Evolutionary conservation across 1,284 basidiomycete species (phyloP).

Genomic region (Boletellus deceptivus): DNA sequence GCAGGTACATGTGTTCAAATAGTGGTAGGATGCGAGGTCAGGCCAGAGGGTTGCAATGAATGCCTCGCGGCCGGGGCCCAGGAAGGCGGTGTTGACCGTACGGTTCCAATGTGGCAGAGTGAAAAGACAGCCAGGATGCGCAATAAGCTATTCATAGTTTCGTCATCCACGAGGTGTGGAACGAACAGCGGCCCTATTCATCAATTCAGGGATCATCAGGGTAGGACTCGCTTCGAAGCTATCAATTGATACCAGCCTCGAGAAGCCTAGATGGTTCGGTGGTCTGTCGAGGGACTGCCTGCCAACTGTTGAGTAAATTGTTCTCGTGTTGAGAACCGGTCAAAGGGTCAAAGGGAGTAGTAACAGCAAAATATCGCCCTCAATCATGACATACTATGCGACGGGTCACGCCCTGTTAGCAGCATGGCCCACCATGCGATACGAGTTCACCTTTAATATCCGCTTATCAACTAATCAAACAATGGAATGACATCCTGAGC

Average conservation of each 20-base stretch:
- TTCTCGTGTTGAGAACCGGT: no score
- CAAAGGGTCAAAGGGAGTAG: no score
- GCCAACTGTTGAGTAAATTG: not conserved
- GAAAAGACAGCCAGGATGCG: conserved; percentile 3
- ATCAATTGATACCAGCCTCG: not conserved
- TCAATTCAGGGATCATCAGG: not conserved
- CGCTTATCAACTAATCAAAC: not conserved
- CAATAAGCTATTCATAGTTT: conserved; percentile 1
- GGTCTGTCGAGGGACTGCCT: not conserved
- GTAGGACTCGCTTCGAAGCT: not conserved
- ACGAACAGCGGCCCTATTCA: not conserved
- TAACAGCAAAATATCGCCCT: no score
- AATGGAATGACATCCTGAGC: not conserved
- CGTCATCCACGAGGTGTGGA: conserved; percentile 1
- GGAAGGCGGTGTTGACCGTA: not conserved
- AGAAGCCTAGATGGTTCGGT: not conserved
- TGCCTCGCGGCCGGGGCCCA: not conserved
- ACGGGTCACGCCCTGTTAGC: no score
- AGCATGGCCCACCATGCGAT: conserved; percentile 7
- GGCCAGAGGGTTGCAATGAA: not conserved
- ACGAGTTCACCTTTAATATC: conserved; percentile 1
- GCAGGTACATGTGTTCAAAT: conserved; percentile 2
- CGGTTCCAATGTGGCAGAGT: not conserved
- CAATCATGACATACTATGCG: not conserved
- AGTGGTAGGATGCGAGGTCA: not conserved